Base-by-base conservation (phyloP, 2,329 filamentous ascomycete species). In the Neurospora sp. region DNA sequence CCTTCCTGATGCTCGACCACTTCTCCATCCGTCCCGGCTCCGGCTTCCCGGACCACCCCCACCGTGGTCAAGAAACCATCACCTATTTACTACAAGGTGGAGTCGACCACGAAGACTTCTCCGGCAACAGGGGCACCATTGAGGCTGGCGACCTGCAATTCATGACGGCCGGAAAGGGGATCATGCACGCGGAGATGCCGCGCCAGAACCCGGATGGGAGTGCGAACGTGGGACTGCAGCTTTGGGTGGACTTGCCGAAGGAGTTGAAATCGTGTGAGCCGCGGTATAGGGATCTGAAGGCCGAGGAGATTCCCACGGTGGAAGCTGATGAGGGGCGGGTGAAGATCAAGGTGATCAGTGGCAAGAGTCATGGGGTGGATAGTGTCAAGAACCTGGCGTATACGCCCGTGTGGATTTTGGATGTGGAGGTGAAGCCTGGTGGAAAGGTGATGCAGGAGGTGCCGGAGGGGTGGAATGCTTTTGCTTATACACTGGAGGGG, bases 171-270 rank as follows among this genome's bases (percentile, higher is more conserved):
- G 95, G 95, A 4, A 84, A 86, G 23, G 95, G 95, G 58, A 96
- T 98, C 76, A 91, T 97, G 80, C 96, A 98, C 80, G 93, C 94
- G 43, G 95, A 98, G 81, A 97, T 98, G 93, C 95, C 95, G 10
- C 86, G 88, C 69, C 88, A 92, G 77, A 93, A 93, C 78, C 79
- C 85, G 0, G 92, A 96, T 78, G 92, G 92, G 68, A 87, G 84
- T 70, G 83, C 90, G 71, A 97, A 94, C 79, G 86, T 96, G 69
- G 95, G 95, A 40, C 87, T 98, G 82, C 96, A 98, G 83, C 85
- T 98, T 28, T 98, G 96, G 95, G 94, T 98, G 66, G 95, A 98
- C 78, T 83, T 98, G 11, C 95, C 96, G 6, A 82, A 88, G 76
- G 81, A 90, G 43, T 85, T 97, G 69, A 98, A 98, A 84, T 84